Base-by-base conservation (phyloP, 2,329 filamentous ascomycete species). In the Ophiosphaerella korrae region DNA sequence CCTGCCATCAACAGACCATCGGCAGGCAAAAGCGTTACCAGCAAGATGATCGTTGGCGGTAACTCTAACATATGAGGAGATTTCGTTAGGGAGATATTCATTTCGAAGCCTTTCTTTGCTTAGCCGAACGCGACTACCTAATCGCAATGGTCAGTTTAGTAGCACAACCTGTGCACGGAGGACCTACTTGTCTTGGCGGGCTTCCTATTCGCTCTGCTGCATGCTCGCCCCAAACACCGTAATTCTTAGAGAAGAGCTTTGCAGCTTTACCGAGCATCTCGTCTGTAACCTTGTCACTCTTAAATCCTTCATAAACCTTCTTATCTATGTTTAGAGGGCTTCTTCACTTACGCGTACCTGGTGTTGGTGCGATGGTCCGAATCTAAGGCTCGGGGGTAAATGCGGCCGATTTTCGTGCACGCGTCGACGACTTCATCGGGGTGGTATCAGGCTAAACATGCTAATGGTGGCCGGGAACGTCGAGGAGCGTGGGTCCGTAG, bases 261-360 rank as follows among this genome's bases (percentile, higher is more conserved):
- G 67, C 46, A 4, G 75, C 73, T 57, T 73, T 66, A 21, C 59
- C 41, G 11, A 77, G 62, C 69, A 77, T 74, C 45, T 52, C 50
- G 13, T 74, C 69, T 5, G 72, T 75, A 50, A 76, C 55, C 39
- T 69, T 33, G 41, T 54, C 56, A 48, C 58, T 57, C 35, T 58
- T 43, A 50, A 63, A 29, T 11, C 26, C 11, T 29, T 29, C 11
- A 11, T 29, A 29, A 29, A 29, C 11, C 26, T 29, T 29, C 11
- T 29, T 11, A 3, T 7, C 11, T 6, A 29, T 29, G 7, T 29
- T 29, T 29, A 21, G 5, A 21, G 18, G 18, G 18, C 18, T 4
- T 21, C 2, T 21, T 4, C 3, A 4, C 18, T 4, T 21, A 4
- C 18, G 18, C 18, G 3, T 21, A 3, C 18, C 3, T 21, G 18